Conservation (phyloP, 2,329 filamentous ascomycete species). For the Sporothrix curviconia region DNA sequence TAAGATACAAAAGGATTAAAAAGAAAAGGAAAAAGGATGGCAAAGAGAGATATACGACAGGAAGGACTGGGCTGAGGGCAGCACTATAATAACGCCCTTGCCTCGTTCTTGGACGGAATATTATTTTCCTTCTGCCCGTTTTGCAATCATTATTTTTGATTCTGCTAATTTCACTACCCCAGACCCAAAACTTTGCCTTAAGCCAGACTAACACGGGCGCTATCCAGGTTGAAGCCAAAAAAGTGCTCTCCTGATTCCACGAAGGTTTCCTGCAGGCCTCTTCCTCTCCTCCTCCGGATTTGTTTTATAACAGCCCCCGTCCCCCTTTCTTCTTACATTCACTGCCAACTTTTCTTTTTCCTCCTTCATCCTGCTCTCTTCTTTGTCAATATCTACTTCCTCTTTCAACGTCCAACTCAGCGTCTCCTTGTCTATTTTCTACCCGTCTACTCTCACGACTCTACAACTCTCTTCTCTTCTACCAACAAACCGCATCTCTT, state of each 20-base stretch:
- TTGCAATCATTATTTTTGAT: background rate
- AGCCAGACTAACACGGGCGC: background rate
- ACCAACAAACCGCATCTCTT: background rate
- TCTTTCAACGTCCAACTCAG: no score
- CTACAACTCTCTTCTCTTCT: no score
- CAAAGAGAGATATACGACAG: background rate
- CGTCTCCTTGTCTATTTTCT: no score
- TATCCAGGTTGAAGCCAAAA: background rate
- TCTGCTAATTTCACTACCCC: background rate
- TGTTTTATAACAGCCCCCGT: background rate
- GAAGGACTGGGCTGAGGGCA: background rate
- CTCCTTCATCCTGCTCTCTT: background rate
- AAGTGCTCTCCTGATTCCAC: background rate
- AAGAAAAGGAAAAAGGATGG: background rate
- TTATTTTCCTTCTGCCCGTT: slow-evolving; percentile 5
- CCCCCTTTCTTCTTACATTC: background rate
- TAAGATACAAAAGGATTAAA: background rate
- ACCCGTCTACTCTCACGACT: no score
- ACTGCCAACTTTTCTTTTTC: background rate
- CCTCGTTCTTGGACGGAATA: background rate
- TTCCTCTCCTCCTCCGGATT: background rate
- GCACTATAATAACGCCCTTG: background rate
- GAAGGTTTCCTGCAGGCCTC: background rate
- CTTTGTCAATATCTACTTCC: no score
- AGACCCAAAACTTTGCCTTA: background rate